phyloP scores from a whole-genome alignment of 2,329 filamentous ascomycete species.

The Huntiella decipiens region DNA sequence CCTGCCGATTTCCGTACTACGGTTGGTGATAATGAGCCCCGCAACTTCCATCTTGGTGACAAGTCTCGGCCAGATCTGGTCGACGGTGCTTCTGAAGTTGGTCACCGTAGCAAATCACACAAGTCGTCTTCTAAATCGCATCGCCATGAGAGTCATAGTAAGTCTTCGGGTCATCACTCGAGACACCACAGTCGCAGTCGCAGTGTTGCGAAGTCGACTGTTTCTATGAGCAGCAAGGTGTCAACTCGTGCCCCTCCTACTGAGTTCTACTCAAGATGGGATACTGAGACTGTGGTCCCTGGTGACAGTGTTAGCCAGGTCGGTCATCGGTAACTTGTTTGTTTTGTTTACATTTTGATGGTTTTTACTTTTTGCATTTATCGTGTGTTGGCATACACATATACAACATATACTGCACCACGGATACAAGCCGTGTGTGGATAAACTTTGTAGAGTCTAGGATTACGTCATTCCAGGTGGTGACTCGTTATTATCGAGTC shows the following conservation, averaged over 20 bases:
- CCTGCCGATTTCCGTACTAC: constrained; percentile 6
- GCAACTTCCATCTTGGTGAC: constrained; percentile 5
- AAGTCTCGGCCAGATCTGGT: constrained; percentile 1
- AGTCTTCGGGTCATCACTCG: neutral
- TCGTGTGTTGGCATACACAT: too few species aligned
- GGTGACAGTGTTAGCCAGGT: constrained; percentile 44
- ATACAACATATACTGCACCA: neutral
- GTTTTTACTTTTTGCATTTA: neutral
- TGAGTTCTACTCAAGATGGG: constrained; percentile 24
- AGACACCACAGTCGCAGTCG: neutral
- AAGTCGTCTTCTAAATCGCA: constrained; percentile 1
- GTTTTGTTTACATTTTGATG: neutral
- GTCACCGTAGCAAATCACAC: neutral
- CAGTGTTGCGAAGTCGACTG: constrained; percentile 3
- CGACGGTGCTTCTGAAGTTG: constrained; percentile 1
- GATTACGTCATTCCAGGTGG: neutral
- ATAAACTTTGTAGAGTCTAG: neutral
- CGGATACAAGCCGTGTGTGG: neutral
- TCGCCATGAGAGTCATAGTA: constrained; percentile 2
- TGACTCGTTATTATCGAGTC: too few species aligned
- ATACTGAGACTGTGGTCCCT: constrained; percentile 34
- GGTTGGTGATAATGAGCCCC: constrained; percentile 1
- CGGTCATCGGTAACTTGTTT: constrained; percentile 22
- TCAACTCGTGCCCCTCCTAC: constrained; percentile 24
- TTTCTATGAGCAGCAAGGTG: constrained; percentile 14